These are phyloP conservation scores for Aciculosporium take DNA, from an alignment of 2,329 filamentous ascomycete species.

Conservation along the genomic window DNA sequence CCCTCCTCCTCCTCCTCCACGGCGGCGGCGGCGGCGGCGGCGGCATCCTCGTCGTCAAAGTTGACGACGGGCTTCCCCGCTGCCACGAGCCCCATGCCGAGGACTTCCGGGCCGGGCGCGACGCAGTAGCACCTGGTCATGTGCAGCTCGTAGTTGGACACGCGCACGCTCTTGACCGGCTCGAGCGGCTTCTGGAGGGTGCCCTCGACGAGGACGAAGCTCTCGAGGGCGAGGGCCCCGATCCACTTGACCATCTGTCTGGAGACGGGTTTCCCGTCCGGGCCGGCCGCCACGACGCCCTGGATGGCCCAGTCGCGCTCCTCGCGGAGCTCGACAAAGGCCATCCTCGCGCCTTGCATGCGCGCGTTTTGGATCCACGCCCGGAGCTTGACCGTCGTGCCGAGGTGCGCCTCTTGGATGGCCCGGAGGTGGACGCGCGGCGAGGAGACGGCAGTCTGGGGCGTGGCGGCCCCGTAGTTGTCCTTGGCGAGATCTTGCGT, in stretches of 20 bases:
- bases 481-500: constrained; percentile 57
- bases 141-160: constrained; percentile 74
- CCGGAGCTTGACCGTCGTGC: constrained; percentile 60
- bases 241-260: constrained; percentile 92
- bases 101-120: constrained; percentile 42
- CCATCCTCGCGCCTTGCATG: constrained; percentile 51
- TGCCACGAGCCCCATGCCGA: constrained; percentile 43
- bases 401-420: constrained; percentile 50
- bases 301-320: constrained; percentile 62
- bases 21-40: constrained; percentile 15
- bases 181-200: constrained; percentile 69
- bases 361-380: constrained; percentile 35
- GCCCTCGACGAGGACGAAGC: constrained; percentile 69
- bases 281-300: constrained; percentile 54
- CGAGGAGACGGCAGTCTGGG: constrained; percentile 41
- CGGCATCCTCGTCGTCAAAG: constrained; percentile 40
- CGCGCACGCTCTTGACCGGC: constrained; percentile 74
- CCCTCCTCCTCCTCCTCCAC: background rate
- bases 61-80: constrained; percentile 41
- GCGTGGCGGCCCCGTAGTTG: constrained; percentile 48
- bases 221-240: constrained; percentile 60
- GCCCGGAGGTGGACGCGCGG: constrained; percentile 45
- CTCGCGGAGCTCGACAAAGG: constrained; percentile 68
- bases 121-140: constrained; percentile 73
- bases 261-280: constrained; percentile 44